phyloP scores from a whole-genome alignment of 352 stramenopile genomes.

The Peronospora belbahrii region DNA sequence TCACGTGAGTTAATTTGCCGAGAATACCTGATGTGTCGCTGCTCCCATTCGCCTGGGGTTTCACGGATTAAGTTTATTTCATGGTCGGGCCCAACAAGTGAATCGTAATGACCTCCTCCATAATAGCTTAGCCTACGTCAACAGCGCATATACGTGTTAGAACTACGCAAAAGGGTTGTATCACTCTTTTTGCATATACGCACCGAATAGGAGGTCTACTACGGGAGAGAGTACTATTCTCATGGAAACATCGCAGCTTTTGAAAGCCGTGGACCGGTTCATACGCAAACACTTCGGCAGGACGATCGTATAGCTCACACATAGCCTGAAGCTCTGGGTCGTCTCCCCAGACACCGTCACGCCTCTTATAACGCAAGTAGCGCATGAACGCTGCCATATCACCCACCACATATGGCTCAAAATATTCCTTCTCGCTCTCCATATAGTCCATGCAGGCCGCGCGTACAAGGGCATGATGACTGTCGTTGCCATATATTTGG shows the following conservation, averaged over 20 bases:
- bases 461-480: conserved; percentile 87
- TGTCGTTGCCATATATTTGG: conserved; percentile 92
- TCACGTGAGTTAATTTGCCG: conserved; percentile 62
- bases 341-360: conserved; percentile 90
- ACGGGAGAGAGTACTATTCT: conserved; percentile 49
- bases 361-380: conserved; percentile 89
- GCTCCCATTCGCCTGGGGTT: conserved; percentile 55
- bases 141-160: conserved; percentile 1
- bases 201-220: conserved; percentile 66
- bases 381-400: conserved; percentile 79
- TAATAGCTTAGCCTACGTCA: conserved; percentile 83
- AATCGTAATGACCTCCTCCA: conserved; percentile 89
- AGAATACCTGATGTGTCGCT: conserved; percentile 57
- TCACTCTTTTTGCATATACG: neutral
- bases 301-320: conserved; percentile 90
- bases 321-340: conserved; percentile 94
- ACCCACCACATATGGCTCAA: conserved; percentile 88
- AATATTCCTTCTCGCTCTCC: conserved; percentile 89
- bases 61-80: conserved; percentile 51
- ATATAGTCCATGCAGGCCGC: conserved; percentile 93
- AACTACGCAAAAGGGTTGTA: neutral
- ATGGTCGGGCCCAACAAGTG: conserved; percentile 57
- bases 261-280: conserved; percentile 56
- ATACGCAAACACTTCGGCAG: conserved; percentile 88
- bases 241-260: conserved; percentile 86